Percentiles rank a stretch among this genome's conserved stretches.
These are phyloP conservation scores for Tolypocladium album DNA, from an alignment of 2,329 filamentous ascomycete species.

Conservation along the genomic window DNA sequence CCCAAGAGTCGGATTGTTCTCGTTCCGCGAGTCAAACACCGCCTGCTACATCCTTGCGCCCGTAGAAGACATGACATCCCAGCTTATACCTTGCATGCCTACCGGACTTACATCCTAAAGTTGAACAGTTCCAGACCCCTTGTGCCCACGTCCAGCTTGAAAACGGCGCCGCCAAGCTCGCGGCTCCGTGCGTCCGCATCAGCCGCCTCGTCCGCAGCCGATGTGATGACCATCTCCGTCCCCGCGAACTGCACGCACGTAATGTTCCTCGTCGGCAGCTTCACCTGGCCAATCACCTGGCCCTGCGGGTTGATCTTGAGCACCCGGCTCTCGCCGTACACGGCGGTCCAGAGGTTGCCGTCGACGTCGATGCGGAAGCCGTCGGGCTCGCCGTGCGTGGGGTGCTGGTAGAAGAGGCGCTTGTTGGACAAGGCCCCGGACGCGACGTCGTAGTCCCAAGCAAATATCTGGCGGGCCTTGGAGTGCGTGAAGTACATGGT, in stretches of 20 bases:
- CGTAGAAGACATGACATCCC: neutral
- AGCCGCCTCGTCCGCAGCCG: conserved; percentile 52
- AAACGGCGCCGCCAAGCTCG: conserved; percentile 59
- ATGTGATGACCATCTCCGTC: conserved; percentile 67
- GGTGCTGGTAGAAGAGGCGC: conserved; percentile 62
- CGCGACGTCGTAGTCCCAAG: conserved; percentile 60
- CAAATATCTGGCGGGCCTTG: conserved; percentile 56
- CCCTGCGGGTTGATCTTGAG: conserved; percentile 63
- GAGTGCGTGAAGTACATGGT: conserved; percentile 81
- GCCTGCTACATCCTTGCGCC: neutral
- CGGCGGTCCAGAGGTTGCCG: conserved; percentile 79
- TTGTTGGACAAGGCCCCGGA: conserved; percentile 57
- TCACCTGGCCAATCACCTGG: conserved; percentile 62
- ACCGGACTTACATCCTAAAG: conserved; percentile 41
- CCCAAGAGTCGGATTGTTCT: neutral
- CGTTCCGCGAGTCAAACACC: neutral
- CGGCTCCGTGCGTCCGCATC: conserved; percentile 48
- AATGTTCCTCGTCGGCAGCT: conserved; percentile 65
- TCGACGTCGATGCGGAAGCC: conserved; percentile 76
- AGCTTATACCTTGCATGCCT: too few species aligned
- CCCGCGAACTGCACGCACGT: conserved; percentile 77
- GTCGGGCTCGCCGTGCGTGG: conserved; percentile 60
- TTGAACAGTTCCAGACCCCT: conserved; percentile 52
- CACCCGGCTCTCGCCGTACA: conserved; percentile 71
- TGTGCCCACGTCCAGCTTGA: conserved; percentile 67